Base-by-base conservation (phyloP, 495 filamentous ascomycete genomes). In the Clavariopsis aquatica region DNA sequence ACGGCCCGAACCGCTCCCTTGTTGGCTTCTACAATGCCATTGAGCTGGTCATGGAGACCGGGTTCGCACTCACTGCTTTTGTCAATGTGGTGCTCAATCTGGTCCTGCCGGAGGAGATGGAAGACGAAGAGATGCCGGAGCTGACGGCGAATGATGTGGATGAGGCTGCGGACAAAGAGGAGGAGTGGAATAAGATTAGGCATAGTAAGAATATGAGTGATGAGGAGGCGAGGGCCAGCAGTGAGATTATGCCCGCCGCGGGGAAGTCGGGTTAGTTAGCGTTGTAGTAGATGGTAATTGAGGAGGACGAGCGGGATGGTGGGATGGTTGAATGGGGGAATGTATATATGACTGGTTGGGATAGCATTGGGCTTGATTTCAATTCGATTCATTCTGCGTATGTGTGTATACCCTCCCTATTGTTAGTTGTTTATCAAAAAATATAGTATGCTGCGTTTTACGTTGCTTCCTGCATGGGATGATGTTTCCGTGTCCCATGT, bases 11-110 rank as follows among this genome's bases (percentile, higher is more conserved):
- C 74, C 84, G 81, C 66, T 80, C 84, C 10, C 79, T 93, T 55
- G 80, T 82, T 36, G 93, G 93, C 2, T 88, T 96, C 73, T 80
- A 92, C 57, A 89, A 96, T 71, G 92, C 93, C 46, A 90, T 95
- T 12, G 82, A 81, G 23, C 76, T 97, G 29, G 81, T 96, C 49
- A 86, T 95, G 84, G 84, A 90, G 75, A 95, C 91, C 24, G 88
- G 88, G 2, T 89, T 89, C 65, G 85, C 84, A 0, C 78, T 96
- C 23, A 87, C 88, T 0, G 91, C 88, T 0, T 80, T 92, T 56
- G 63, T 91, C 15, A 82, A 86, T 19, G 78, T 94, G 61, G 73
- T 90, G 45, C 77, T 96, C 23, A 96, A 96, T 69, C 70, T 94
- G 26, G 55, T 86, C 7, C 76, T 96, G 12, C 81, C 86, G 1